Evolutionary conservation across 179 eudicot genomes (phyloP), one percentile per base, ranked within the genome.

Genomic region (Camellia oleifera): DNA sequence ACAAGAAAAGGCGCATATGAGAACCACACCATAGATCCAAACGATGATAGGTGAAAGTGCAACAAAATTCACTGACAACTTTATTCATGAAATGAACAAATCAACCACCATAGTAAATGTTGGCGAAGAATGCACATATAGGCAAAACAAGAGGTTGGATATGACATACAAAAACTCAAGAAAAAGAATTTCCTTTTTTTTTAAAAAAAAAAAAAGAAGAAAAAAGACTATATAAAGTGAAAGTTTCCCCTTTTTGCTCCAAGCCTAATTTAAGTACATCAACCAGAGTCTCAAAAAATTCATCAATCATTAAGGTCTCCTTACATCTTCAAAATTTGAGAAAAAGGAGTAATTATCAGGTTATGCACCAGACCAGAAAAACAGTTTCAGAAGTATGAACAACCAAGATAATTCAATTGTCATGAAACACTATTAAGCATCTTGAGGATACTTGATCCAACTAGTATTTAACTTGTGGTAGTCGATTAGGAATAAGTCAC

Each of bases 1-100:
- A 69, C 15, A 83, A 4, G 42, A 67, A 26, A 62, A 75, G 20
- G 66, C 52, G 69, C 58, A 54, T 69, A 62, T 69, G 72, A 77
- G 20, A 3, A 65, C 61, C n/a, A 20, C 9, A 65, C 65, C 62
- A 26, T 50, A 64, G 73, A 26, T 17, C 71, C 17, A 40, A 20
- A 7, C 26, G 2, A 63, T 62, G 5, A 79, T 46, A 45, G 52
- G 50, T 17, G 6, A 52, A 64, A 11, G 15, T 77, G 61, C 44
- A 76, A 50, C 60, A 44, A 58, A 58, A 75, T 62, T 20, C 5
- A 4, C n/a, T 7, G 3, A 45, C 15, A n/a, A 75, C 2, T 14
- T 46, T 44, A 58, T 23, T 3, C 42, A 72, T n/a, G 48, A 79
- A 72, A 72, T 3, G n/a, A 68, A 75, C 42, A 57, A 17, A 69